Base-by-base conservation (phyloP, 2,329 filamentous ascomycete species). In the Hymenoscyphus linearis region DNA sequence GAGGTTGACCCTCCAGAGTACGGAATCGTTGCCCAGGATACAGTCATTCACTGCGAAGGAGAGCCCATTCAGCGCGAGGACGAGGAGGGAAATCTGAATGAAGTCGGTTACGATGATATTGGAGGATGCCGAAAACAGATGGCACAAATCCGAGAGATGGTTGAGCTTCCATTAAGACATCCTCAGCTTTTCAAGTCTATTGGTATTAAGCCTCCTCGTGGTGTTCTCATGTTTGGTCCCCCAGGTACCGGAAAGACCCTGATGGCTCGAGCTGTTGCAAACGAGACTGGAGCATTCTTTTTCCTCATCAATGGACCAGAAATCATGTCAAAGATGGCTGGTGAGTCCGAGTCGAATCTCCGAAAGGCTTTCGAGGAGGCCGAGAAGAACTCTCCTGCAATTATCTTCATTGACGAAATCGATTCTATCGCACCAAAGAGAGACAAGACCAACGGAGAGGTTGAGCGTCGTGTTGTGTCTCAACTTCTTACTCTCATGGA, bases 311-410 rank as follows among this genome's bases (percentile, higher is more conserved):
- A 98, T 79, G 93, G 95, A 67, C 95, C 95, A 58, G 95, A 98
- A 77, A 98, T 99, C 81, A 98, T 99, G 95, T 97, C 93, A 62
- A 98, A 98, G 86, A 98, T 98, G 95, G 95, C 95, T 63, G 95
- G 95, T 85, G 95, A 99, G 79, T 98, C 95, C 62, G 95, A 98
- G 78, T 98, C 93, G 63, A 98, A 98, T 77, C 79, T 99, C 69
- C 89, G 95, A 72, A 98, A 98, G 80, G 95, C 95, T n/a, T 99
- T 99, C 72, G 95, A 98, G 77, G 95, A 98, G 81, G 95, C 95
- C 52, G 93, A 98, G 82, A 98, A 98, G 87, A 98, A 98, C 81
- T 96, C 93, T 0, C 95, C 95, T 14, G 93, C 95, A 61, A 98
- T 99, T 76, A 98, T 99, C 79, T 99, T 98, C 82, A 98, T 99